Base-by-base conservation (phyloP, 768 basidiomycete genomes). In the Gymnopilus junonius region DNA sequence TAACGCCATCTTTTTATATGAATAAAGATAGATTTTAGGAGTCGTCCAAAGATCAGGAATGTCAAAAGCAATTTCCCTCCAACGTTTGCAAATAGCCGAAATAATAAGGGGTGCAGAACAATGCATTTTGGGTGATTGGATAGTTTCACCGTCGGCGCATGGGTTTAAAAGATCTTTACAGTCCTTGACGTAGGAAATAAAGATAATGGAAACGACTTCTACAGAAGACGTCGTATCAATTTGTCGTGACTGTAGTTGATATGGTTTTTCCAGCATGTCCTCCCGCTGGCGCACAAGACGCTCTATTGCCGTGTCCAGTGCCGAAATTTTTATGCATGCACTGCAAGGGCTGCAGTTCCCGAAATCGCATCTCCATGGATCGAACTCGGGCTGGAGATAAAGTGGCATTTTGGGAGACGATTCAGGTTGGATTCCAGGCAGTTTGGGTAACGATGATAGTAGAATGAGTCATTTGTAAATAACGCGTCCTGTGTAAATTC, bases 401-500 rank as follows among this genome's bases (percentile, higher is more conserved):
- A 43, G 5, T 21, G 8, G 2, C 3, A 43, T 43, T 8, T 2
- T 21, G 15, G 21, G 12, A 43, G 42, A 43, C n/a, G 42, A 8
- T 2, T 43, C 11, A 14, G 11, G 35, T 3, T 35, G 35, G 35
- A 35, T 3, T 11, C 11, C 11, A 14, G 8, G 15, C 11, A 10
- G 11, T 35, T 3, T 21, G 42, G 10, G 42, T 7, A 11, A 43
- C 21, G 20, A 43, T 6, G n/a, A 7, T 43, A 20, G 42, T 20
- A n/a, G 42, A n/a, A 43, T 43, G 15, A 43, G 6, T 7, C 34
- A 12, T 12, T n/a, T 7, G 12, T 35, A 46, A 21, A 46, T 46
- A 67, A 77, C 76, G 77, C 76, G 77, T 77, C 73, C 43, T 63
- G 59, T 45, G 51, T 46, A 69, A 59, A 68, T 80, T 82, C 69